A percentile compares a stretch with the other conserved stretches of the same genome.
These are phyloP conservation scores for Astrothelium macrocarpum DNA, from an alignment of 495 filamentous ascomycete species.

Conservation along the genomic window DNA sequence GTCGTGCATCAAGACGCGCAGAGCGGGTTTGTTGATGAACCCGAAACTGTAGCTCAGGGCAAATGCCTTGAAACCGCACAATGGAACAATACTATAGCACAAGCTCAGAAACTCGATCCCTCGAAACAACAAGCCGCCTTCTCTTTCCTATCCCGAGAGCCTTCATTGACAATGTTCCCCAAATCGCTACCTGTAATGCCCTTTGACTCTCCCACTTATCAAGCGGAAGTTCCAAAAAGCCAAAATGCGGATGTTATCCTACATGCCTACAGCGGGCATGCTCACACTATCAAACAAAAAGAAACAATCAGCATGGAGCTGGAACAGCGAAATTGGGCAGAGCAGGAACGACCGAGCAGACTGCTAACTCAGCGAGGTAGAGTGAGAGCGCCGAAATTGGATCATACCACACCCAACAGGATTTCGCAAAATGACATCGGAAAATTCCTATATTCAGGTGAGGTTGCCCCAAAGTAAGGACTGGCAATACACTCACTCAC, in stretches of 20 bases:
- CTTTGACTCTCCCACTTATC: not conserved
- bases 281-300: not conserved
- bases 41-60: no score
- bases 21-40: no score
- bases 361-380: not conserved
- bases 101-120: not conserved
- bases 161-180: not conserved
- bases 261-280: constrained; percentile 6
- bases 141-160: not conserved
- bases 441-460: constrained; percentile 1
- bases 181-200: not conserved
- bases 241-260: not conserved
- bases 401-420: not conserved
- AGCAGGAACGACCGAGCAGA: not conserved
- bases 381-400: not conserved
- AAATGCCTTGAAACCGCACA: no score
- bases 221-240: not conserved
- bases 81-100: not conserved
- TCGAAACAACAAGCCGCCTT: not conserved
- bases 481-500: not conserved
- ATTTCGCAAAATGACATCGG: not conserved
- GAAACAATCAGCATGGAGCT: not conserved
- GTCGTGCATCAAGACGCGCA: not conserved
- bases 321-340: not conserved
- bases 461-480: not conserved